Conservation (phyloP, 1,139 yeast species). For the Kodamaea derodonti region DNA sequence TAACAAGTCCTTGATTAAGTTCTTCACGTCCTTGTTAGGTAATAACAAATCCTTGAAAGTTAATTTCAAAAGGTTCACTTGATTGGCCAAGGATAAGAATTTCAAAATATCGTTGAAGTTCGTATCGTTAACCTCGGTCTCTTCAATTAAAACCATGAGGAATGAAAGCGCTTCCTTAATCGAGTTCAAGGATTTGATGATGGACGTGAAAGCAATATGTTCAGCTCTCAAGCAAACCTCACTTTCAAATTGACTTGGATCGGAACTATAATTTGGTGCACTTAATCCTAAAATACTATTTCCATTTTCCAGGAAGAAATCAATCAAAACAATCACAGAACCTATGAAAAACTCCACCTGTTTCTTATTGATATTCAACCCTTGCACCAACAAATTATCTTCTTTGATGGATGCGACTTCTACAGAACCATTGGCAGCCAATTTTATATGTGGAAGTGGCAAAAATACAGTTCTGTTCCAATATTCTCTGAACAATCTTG, state of each 20-base stretch:
- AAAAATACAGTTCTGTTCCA: slow-evolving; percentile 75
- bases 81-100: slow-evolving; percentile 62
- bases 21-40: slow-evolving; percentile 57
- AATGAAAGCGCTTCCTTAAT: slow-evolving; percentile 90
- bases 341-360: slow-evolving; percentile 67
- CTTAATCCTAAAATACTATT: slow-evolving; percentile 62
- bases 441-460: slow-evolving; percentile 43
- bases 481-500: slow-evolving; percentile 71
- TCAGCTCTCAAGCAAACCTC: slow-evolving; percentile 88
- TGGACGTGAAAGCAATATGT: slow-evolving; percentile 79
- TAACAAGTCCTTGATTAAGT: slow-evolving; percentile 77
- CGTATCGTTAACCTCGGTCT: slow-evolving; percentile 47
- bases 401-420: slow-evolving; percentile 44
- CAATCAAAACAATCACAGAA: slow-evolving; percentile 58
- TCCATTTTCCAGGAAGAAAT: slow-evolving; percentile 55
- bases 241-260: slow-evolving; percentile 43
- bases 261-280: slow-evolving; percentile 47
- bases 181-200: slow-evolving; percentile 69
- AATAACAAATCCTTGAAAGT: slow-evolving; percentile 76
- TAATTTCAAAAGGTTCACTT: slow-evolving; percentile 62
- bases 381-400: slow-evolving; percentile 40
- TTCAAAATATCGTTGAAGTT: slow-evolving; percentile 62
- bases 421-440: slow-evolving; percentile 25
- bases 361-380: slow-evolving; percentile 46
- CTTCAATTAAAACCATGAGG: slow-evolving; percentile 76